Evolutionary conservation across 176 grass and related monocot species (phyloP), one percentile per base, ranked within the genome.

Genomic region (Lolium perenne): DNA sequence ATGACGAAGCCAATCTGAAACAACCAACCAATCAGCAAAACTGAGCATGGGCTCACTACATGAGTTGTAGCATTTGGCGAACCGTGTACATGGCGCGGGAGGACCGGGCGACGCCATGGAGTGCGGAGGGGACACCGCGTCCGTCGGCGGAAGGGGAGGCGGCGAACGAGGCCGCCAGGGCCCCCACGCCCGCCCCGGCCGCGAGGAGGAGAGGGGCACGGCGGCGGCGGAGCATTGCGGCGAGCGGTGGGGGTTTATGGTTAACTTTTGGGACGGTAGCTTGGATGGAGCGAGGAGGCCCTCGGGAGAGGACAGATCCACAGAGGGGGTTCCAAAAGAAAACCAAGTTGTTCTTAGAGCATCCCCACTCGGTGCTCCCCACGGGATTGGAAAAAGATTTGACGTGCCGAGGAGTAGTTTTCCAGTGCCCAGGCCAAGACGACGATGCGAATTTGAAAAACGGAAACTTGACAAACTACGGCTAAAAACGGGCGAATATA

Each of bases 21-120:
- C 56, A 81, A 20, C 43, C 23, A 86, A 54, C 12, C 15, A n/a
- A 6, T 18, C 5, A 32, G 43, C 7, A 21, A 43, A 12, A 90
- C 70, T 85, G 71, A 76, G 60, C 6, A 41, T 7, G 7, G 38
- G 9, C 63, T 20, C 35, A 8, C 48, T 38, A 29, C 1, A 66
- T 35, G 0, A 82, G 43, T 2, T 23, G 6, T 38, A 32, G 71
- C n/a, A 17, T 26, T 53, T 76, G 15, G 71, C 67, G 32, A 77
- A 95, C 96, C 47, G 88, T 91, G 82, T 90, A 98, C 38, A 98
- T 80, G 78, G 93, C 90, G 65, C 91, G 91, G 40, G 93, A 95
- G 81, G 91, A 92, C 53, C 95, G 93, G 69, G 91, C 77, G 78
- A 98, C 84, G 60, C 88, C 91, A 22, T 94, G 85, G 72, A 88